Base-by-base conservation (phyloP, 768 basidiomycete genomes). In the Russula emetica region DNA sequence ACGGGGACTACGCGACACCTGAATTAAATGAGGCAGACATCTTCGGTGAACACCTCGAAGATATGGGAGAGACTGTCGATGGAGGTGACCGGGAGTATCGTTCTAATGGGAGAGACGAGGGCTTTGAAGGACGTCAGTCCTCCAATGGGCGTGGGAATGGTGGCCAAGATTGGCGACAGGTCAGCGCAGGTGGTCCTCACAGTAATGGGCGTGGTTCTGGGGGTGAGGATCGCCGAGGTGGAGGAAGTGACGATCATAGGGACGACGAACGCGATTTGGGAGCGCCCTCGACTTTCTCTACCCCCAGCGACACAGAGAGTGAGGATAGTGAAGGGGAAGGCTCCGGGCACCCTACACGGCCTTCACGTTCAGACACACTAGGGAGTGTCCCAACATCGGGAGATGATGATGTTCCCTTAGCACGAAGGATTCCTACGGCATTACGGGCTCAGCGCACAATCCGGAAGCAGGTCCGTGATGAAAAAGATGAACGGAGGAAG, bases 361-460 rank as follows among this genome's bases (percentile, higher is more conserved):
- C 18, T 7, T 56, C 58, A 55, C 58, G 16, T 16, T 42, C 57
- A 22, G 5, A 44, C 36, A 66, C 70, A 55, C 69, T 51, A 55
- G 47, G 45, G 34, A 60, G 56, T 28, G 26, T 26, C 28, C 24
- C 52, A 22, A 40, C 60, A 9, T 67, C 66, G 1, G 61, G 42
- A 2, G 70, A 90, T 59, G 93, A 96, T 71, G 88, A 96, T 69
- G 78, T 93, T 1, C 94, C 94, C 1, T 80, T 96, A 18, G 94
- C 92, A 3, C 85, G 83, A 67, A 80, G 86, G 34, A 91, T 93
- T 60, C 94, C 93, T 5, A 87, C 85, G 1, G 94, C 94, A 4
- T 75, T 96, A 62, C 82, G 79, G 3, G 93, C 92, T 11, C 94
- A 96, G 70, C 85, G 83, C 69, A 85, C 87, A 6, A 90, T 96